Base-by-base conservation (phyloP, 495 filamentous ascomycete species). In the Podospora conica region DNA sequence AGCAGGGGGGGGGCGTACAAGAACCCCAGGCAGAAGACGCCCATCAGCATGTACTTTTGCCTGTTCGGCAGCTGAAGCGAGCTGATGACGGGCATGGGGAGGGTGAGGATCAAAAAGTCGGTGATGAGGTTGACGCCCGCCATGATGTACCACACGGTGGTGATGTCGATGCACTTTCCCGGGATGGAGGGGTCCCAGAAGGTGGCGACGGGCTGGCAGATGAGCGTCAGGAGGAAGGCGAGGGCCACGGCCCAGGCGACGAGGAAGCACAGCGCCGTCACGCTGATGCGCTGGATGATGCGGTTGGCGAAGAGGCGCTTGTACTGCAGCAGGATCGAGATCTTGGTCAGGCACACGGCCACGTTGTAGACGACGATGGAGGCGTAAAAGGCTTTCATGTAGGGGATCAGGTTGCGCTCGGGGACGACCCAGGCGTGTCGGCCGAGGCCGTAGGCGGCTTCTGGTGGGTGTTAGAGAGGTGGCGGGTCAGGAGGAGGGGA, bases 21-120 rank as follows among this genome's bases (percentile, higher is more conserved):
- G 23, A 75, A 70, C 18, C 82, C 82, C 2, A 85, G 70, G 1
- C 79, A 76, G 61, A 84, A 85, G 28, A 84, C 69, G 58, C 56
- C 59, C 2, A 73, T 55, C 18, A 85, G 71, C 10, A 82, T 78
- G 27, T 80, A 71, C 66, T 82, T 84, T 60, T 84, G 80, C 57
- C 79, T 74, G 67, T 68, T 75, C 1, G 76, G 71, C 5, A 76
- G 70, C 27, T 76, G 72, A 53, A 85, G 65, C 20, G 69, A 63
- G 27, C 65, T 67, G 53, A 75, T 69, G 18, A 70, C 69, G 1
- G 73, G 73, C 62, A 75, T 70, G 10, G 73, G 73, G 22, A 75
- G 67, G 4, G 58, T 57, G 64, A 73, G 68, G 29, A 75, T 58
- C 48, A 66, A 31, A 60, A 75, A 71, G 63, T 75, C 73, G 40